Percentiles rank a stretch among this genome's conserved stretches.
phyloP scores from a whole-genome alignment of 2,329 filamentous ascomycete species.

The Plectosphaerella sp. region DNA sequence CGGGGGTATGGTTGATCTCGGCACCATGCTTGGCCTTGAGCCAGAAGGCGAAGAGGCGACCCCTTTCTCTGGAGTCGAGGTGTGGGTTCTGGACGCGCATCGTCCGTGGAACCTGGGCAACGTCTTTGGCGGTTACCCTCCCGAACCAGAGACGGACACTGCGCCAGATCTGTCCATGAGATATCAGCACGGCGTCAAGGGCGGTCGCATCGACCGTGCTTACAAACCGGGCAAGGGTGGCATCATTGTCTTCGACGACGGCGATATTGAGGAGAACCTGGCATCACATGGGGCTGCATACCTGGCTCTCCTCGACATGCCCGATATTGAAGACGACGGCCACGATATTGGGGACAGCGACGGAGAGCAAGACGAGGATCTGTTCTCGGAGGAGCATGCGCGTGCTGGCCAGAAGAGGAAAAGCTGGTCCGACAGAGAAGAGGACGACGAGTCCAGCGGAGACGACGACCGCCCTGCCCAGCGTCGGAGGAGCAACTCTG shows the following conservation, averaged over 20 bases:
- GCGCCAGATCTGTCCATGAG: conserved; percentile 43
- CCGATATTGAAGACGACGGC: conserved; percentile 73
- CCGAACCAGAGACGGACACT: conserved; percentile 45
- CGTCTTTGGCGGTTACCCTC: conserved; percentile 73
- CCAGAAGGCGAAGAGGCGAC: conserved; percentile 60
- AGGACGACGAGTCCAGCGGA: conserved; percentile 62
- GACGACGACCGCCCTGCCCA: conserved; percentile 74
- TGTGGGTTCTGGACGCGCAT: conserved; percentile 90
- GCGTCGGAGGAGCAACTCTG: conserved; percentile 82
- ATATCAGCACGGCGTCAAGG: conserved; percentile 62
- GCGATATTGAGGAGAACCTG: conserved; percentile 86
- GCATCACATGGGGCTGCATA: conserved; percentile 74
- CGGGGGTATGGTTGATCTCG: conserved; percentile 85
- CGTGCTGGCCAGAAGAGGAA: conserved; percentile 68
- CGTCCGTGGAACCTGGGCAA: conserved; percentile 94
- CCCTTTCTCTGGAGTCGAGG: conserved; percentile 74
- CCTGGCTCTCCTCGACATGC: conserved; percentile 83
- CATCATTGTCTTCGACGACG: conserved; percentile 92
- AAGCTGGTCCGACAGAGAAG: conserved; percentile 68
- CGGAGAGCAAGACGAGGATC: conserved; percentile 51
- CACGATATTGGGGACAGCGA: conserved; percentile 57
- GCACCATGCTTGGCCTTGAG: conserved; percentile 72
- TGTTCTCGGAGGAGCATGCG: conserved; percentile 34
- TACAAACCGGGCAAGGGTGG: conserved; percentile 81
- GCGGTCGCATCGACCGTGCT: conserved; percentile 64